phyloP scores from a whole-genome alignment of 2,329 filamentous ascomycete species.

The Pseudocercospora cruenta region DNA sequence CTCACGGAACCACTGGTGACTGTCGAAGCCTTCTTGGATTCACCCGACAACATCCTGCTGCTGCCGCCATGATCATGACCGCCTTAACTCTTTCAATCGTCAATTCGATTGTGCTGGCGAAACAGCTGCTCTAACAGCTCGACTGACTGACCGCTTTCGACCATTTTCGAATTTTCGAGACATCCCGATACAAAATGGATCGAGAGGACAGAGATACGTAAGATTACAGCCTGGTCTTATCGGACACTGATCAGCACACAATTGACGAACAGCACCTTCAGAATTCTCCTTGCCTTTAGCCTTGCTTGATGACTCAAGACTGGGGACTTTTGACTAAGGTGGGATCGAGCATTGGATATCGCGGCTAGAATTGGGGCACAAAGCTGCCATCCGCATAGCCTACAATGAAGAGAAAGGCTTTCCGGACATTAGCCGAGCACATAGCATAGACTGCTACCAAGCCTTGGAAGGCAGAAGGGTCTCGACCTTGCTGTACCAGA shows the following conservation, averaged over 20 bases:
- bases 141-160: background rate
- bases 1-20: background rate
- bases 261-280: background rate
- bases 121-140: background rate
- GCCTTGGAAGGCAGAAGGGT: background rate
- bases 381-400: background rate
- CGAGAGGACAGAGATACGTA: background rate
- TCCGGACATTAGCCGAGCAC: background rate
- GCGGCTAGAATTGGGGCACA: background rate
- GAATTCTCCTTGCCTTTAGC: background rate
- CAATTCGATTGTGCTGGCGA: constrained; percentile 1
- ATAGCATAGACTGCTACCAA: background rate
- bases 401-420: background rate
- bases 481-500: background rate
- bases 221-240: background rate
- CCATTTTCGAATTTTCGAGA: background rate
- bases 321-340: no score
- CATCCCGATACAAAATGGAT: background rate
- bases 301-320: background rate
- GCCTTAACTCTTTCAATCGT: background rate
- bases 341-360: background rate
- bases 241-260: background rate
- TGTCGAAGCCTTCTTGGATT: background rate
- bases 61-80: constrained; percentile 5
- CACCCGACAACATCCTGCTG: background rate